Base-by-base conservation (phyloP, 2,329 filamentous ascomycete species). In the Pseudogymnoascus sp. region DNA sequence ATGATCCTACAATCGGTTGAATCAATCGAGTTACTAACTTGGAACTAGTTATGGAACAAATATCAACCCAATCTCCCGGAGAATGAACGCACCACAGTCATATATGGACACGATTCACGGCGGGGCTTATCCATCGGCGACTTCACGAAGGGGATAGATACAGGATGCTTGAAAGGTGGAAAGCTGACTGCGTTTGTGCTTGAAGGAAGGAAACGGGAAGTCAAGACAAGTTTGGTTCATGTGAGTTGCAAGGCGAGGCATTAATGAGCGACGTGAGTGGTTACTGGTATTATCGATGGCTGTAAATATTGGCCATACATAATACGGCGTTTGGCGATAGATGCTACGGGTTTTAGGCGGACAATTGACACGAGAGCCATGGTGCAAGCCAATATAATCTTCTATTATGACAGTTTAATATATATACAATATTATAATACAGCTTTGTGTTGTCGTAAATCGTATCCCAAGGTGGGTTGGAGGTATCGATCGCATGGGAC, bases 31-130 rank as follows among this genome's bases (percentile, higher is more conserved):
- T 25, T 53, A 30, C 63, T 71, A 60, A 71, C 39, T 60, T 12
- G 47, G 59, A 36, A 60, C 63, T 22, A 86, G 67, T 74, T 76
- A 6, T 87, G 84, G 84, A 81, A 85, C 68, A 75, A 74, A 60
- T 72, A 74, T 61, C 81, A 86, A 67, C 68, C 71, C 58, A 61
- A 57, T 9, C 66, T 72, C 71, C 66, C 67, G 3, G 69, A 69
- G 38, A 62, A 68, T 22, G 60, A 71, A 22, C 77, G 82, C 8
- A 82, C 78, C 39, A 90, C 89, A 0, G 87, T 96, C 39, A 80
- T 96, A 62, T 97, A 96, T 73, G 92, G 92, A 4, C 93, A 97
- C 71, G 90, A 97, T 71, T 83, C 90, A 20, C 86, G 86, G 68
- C 75, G 76, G 2, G 91, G 91, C 0, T 80, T 95, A 25, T 81